These are phyloP conservation scores for Trichomonascus vanleenenianus DNA, from an alignment of 805 yeast species.

Conservation along the genomic window DNA sequence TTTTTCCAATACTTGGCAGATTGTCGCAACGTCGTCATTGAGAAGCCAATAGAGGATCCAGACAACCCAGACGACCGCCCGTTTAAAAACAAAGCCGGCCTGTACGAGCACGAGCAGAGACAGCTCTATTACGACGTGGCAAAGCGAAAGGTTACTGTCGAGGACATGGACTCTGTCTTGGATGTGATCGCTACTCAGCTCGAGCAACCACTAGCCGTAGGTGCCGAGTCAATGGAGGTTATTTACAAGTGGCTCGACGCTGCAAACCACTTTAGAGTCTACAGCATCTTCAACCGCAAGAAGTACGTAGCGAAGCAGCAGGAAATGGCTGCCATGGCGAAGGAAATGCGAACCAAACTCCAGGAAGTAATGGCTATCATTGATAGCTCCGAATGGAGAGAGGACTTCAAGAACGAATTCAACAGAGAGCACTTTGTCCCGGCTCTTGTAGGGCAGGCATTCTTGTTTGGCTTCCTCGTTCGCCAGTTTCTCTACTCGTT, in stretches of 20 bases:
- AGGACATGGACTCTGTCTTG: conserved; percentile 10
- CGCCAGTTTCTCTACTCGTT: conserved; percentile 7
- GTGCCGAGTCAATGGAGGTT: conserved; percentile 12
- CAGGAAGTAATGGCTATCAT: conserved; percentile 1
- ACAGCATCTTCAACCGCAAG: conserved; percentile 5
- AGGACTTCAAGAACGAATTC: not conserved
- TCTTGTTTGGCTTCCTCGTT: conserved; percentile 14
- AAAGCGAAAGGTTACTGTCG: not conserved
- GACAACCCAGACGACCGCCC: not conserved
- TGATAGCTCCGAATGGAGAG: conserved; percentile 4
- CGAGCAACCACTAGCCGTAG: conserved; percentile 3
- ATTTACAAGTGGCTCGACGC: conserved; percentile 18
- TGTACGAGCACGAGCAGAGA: conserved; percentile 1
- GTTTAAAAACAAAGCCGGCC: not conserved
- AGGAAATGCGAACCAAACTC: conserved; percentile 5
- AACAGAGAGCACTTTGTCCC: conserved; percentile 5
- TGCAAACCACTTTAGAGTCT: conserved; percentile 19
- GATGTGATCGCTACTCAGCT: conserved; percentile 1
- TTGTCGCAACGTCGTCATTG: not conserved
- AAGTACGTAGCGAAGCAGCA: conserved; percentile 6
- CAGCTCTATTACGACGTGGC: not conserved
- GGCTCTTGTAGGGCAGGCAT: conserved; percentile 11
- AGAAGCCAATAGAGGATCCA: too few species aligned
- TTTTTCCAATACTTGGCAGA: not conserved
- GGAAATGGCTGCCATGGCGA: conserved; percentile 7